Percentiles rank a stretch among this genome's conserved stretches.
Evolutionary conservation across 2,329 filamentous ascomycete genomes (phyloP).

Genomic region (Zymoseptoria tritici): DNA sequence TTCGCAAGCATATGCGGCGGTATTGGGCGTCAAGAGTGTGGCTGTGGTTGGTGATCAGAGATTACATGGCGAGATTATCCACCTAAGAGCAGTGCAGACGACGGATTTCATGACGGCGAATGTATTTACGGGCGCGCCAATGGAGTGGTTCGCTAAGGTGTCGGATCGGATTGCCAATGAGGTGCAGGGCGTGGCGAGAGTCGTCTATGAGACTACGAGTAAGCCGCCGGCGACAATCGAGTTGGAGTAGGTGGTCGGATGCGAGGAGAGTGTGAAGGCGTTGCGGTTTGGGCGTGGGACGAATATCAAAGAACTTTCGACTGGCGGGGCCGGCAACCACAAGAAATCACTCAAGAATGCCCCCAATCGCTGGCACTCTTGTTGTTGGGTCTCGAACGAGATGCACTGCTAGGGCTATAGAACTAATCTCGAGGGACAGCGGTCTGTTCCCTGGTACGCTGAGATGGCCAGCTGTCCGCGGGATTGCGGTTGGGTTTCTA

Average conservation of each 20-base stretch:
- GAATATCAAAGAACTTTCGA: too few relatives aligned
- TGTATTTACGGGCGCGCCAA: conserved; percentile 55
- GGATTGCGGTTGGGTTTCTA: too few relatives aligned
- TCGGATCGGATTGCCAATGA: conserved; percentile 66
- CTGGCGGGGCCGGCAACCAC: too few relatives aligned
- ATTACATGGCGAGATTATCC: conserved; percentile 56
- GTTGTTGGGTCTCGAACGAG: too few relatives aligned
- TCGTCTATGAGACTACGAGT: conserved; percentile 62
- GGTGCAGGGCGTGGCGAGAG: conserved; percentile 63
- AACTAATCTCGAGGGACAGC: too few relatives aligned
- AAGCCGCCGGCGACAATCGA: conserved; percentile 68
- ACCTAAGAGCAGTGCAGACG: conserved; percentile 55
- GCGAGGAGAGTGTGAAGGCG: background rate
- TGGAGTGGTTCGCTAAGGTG: conserved; percentile 58
- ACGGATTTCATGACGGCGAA: conserved; percentile 70
- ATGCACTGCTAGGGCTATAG: too few relatives aligned
- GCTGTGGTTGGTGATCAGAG: conserved; percentile 65
- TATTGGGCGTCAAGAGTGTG: conserved; percentile 58
- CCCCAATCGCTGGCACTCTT: too few relatives aligned
- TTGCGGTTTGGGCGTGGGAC: too few relatives aligned
- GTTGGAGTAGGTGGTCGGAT: conserved; percentile 52
- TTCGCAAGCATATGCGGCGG: conserved; percentile 61
- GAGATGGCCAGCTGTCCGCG: too few relatives aligned
- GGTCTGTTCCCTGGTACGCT: too few relatives aligned
- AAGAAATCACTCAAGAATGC: too few relatives aligned